A percentile compares a stretch with the other conserved stretches of the same genome.
phyloP scores from a whole-genome alignment of 2,329 filamentous ascomycete genomes.

The Aspergillus eucalypticola region DNA sequence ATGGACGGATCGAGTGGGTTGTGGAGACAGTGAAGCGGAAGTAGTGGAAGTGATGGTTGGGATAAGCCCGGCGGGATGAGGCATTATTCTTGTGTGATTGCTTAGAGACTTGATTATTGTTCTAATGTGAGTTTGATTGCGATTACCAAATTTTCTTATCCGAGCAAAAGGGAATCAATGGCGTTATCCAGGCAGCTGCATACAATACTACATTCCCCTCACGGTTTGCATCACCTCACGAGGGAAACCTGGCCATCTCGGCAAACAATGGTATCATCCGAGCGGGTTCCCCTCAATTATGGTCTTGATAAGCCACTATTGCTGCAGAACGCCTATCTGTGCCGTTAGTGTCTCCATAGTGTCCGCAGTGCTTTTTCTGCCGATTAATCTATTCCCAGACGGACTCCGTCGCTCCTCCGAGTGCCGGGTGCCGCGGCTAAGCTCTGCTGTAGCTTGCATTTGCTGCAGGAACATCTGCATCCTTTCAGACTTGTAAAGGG shows the following conservation, averaged over 20 bases:
- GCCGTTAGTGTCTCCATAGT: background rate
- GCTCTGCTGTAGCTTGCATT: background rate
- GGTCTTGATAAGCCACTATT: background rate
- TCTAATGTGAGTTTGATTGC: background rate
- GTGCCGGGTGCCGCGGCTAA: too few relatives aligned
- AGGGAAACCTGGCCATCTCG: background rate
- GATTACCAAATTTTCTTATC: background rate
- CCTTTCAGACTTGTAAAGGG: background rate
- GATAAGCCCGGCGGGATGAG: background rate
- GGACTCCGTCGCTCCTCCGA: background rate
- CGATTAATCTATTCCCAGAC: background rate
- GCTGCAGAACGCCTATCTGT: background rate
- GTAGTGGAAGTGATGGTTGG: background rate
- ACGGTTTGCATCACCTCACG: background rate
- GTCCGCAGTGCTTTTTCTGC: background rate
- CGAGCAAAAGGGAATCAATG: background rate
- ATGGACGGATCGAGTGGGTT: background rate
- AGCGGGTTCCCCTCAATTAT: background rate
- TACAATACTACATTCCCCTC: background rate
- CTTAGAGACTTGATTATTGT: background rate
- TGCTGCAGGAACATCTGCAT: background rate
- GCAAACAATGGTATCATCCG: background rate
- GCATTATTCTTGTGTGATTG: background rate
- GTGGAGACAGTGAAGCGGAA: background rate
- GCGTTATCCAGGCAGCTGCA: background rate